Percentiles rank a stretch among this genome's conserved stretches.
Conservation (phyloP, 2,329 filamentous ascomycete species). For the Xenoacremonium recifei region DNA sequence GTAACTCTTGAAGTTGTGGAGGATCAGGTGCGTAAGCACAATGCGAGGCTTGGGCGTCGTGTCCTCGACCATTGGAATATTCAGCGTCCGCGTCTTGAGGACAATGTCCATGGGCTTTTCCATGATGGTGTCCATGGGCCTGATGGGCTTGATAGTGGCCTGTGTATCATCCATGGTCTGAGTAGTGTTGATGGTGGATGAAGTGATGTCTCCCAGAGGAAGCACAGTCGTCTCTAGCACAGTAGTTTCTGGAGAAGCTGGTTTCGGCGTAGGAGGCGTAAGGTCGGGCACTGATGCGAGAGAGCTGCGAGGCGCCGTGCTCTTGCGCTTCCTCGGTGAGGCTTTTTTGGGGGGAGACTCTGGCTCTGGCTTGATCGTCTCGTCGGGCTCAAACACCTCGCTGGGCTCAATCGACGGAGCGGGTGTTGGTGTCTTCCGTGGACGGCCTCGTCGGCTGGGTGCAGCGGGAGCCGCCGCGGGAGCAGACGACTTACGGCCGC, state of each 20-base stretch:
- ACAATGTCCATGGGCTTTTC: slow-evolving; percentile 95
- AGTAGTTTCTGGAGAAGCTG: slow-evolving; percentile 55
- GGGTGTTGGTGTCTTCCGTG: slow-evolving; percentile 40
- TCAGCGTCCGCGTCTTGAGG: slow-evolving; percentile 75
- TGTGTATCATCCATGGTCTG: slow-evolving; percentile 27
- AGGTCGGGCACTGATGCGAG: slow-evolving; percentile 40
- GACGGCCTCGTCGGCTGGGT: slow-evolving; percentile 42
- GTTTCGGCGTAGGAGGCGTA: slow-evolving; percentile 44
- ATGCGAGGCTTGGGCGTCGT: slow-evolving; percentile 79
- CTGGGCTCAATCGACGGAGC: slow-evolving; percentile 32
- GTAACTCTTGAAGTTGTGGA: slow-evolving; percentile 99
- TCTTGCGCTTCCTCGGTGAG: slow-evolving; percentile 68
- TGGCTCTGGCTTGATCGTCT: slow-evolving; percentile 31
- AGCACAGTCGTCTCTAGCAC: slow-evolving; percentile 41
- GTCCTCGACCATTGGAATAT: slow-evolving; percentile 68
- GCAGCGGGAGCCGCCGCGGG: slow-evolving; percentile 47
- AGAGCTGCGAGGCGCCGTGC: slow-evolving; percentile 42
- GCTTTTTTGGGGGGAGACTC: slow-evolving; percentile 37
- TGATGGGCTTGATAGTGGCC: slow-evolving; percentile 65
- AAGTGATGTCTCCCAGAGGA: slow-evolving; percentile 73
- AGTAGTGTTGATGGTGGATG: slow-evolving; percentile 56
- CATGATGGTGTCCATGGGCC: slow-evolving; percentile 72
- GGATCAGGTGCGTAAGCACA: slow-evolving; percentile 86
- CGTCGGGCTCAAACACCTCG: slow-evolving; percentile 33
- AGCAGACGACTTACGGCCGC: slow-evolving; percentile 40